Percentiles rank a stretch among this genome's conserved stretches.
These are phyloP conservation scores for Silene latifolia DNA, from an alignment of 148 eudicot species.

Conservation along the genomic window DNA sequence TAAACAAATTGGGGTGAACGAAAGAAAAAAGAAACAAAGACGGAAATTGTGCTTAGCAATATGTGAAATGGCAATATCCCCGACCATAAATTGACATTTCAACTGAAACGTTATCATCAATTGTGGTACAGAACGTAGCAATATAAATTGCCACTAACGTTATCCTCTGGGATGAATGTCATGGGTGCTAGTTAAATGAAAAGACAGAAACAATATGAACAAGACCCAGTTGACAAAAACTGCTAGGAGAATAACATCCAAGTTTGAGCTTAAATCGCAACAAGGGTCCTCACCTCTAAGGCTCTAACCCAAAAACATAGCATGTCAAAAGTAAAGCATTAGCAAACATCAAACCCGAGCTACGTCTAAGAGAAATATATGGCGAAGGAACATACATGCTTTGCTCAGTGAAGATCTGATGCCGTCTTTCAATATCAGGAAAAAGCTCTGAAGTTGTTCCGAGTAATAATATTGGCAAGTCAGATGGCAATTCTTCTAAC, in stretches of 20 bases:
- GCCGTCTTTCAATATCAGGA: slow-evolving; percentile 42
- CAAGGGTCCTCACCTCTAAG: not conserved
- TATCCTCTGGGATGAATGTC: not conserved
- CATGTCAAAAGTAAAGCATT: slow-evolving; percentile 1
- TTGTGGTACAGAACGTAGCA: not conserved
- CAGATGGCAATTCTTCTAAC: slow-evolving; percentile 93
- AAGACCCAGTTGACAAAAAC: not conserved
- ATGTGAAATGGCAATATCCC: not conserved
- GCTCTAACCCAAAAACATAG: not conserved
- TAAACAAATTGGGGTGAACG: not conserved
- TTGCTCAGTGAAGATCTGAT: slow-evolving; percentile 53
- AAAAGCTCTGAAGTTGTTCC: slow-evolving; percentile 62
- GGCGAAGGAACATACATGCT: slow-evolving; percentile 49
- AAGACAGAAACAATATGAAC: not conserved
- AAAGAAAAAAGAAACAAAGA: too few relatives aligned
- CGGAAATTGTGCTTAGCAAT: not conserved
- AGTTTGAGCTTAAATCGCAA: not conserved
- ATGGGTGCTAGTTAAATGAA: not conserved
- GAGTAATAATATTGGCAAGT: slow-evolving; percentile 72
- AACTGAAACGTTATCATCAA: not conserved
- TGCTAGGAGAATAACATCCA: slow-evolving; percentile 1
- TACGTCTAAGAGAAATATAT: not conserved
- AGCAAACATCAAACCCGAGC: slow-evolving; percentile 8
- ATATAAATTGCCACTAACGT: not conserved
- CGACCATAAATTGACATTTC: not conserved